phyloP scores from a whole-genome alignment of 768 basidiomycete species.

The Xerocomellus dryophilus region DNA sequence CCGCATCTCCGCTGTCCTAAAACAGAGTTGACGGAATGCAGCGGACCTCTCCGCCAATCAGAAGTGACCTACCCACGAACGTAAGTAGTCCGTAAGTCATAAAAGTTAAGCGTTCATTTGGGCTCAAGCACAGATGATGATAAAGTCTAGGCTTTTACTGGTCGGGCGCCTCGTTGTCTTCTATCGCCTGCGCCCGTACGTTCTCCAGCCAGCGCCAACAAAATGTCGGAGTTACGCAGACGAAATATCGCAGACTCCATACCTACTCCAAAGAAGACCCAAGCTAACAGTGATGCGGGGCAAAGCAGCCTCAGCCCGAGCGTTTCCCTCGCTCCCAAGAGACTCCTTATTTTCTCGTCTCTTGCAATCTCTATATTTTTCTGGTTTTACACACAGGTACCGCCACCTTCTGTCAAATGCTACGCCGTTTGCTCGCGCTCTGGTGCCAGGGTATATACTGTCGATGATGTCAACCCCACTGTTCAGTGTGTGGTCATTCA shows the following conservation, averaged over 20 bases:
- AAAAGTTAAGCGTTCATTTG: too few relatives aligned
- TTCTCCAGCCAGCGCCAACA: not conserved
- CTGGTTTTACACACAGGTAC: not conserved
- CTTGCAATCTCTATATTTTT: slow-evolving; percentile 10
- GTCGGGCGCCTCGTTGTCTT: not conserved
- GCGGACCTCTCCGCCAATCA: too few relatives aligned
- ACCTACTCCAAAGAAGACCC: not conserved
- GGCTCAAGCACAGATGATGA: too few relatives aligned
- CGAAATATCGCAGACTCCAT: slow-evolving; percentile 1
- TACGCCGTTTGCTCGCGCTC: slow-evolving; percentile 66
- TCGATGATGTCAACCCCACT: slow-evolving; percentile 50
- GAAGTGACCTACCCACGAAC: too few relatives aligned
- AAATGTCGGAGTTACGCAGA: slow-evolving; percentile 11
- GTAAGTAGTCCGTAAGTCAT: too few relatives aligned
- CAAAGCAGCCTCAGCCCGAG: not conserved
- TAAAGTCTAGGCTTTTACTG: too few relatives aligned
- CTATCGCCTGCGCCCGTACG: not conserved
- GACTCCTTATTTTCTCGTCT: slow-evolving; percentile 5
- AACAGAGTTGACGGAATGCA: too few relatives aligned
- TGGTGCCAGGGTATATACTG: slow-evolving; percentile 57
- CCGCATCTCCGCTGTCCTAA: too few relatives aligned
- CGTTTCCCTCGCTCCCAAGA: not conserved
- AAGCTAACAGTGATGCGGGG: not conserved
- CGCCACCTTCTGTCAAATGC: slow-evolving; percentile 19
- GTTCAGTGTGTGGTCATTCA: slow-evolving; percentile 65